Evolutionary conservation across 2,329 filamentous ascomycete genomes (phyloP).

Genomic region (Fusarium hostae): DNA sequence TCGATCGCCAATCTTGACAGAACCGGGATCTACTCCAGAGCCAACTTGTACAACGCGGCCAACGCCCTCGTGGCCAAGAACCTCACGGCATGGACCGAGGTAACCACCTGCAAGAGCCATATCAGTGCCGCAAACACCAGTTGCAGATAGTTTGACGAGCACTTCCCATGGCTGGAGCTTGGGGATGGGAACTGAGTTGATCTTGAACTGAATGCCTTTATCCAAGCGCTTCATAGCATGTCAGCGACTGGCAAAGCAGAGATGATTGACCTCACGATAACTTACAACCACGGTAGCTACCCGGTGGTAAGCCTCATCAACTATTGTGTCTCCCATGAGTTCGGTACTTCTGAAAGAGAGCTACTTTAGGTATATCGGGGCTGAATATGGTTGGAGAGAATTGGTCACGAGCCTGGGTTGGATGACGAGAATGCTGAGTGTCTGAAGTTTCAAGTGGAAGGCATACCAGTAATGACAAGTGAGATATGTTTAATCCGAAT

Average conservation of each 20-base stretch:
- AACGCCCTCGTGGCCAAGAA: slow-evolving; percentile 39
- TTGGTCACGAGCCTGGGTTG: rapidly evolving
- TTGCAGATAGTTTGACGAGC: slow-evolving; percentile 25
- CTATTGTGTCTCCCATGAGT: background rate
- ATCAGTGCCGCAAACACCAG: slow-evolving; percentile 36
- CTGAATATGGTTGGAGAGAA: background rate
- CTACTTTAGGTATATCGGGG: background rate
- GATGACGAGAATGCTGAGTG: too few relatives aligned
- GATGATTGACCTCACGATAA: too few relatives aligned
- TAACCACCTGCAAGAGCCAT: slow-evolving; percentile 31
- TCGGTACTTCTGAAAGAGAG: background rate
- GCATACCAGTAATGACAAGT: background rate
- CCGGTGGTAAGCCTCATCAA: background rate
- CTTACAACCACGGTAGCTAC: background rate
- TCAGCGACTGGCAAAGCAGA: background rate
- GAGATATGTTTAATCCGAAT: background rate
- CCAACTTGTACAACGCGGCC: slow-evolving; percentile 23
- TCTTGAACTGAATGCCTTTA: background rate
- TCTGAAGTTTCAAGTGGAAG: background rate
- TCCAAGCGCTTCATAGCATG: slow-evolving; percentile 9
- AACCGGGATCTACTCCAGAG: background rate
- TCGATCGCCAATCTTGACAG: slow-evolving; percentile 1
- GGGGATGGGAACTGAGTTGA: background rate
- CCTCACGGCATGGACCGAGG: slow-evolving; percentile 20
- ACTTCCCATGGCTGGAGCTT: slow-evolving; percentile 26